Evolutionary conservation across 2,329 filamentous ascomycete genomes (phyloP), one percentile per base, ranked within the genome.

Genomic region (Monilinia laxa): DNA sequence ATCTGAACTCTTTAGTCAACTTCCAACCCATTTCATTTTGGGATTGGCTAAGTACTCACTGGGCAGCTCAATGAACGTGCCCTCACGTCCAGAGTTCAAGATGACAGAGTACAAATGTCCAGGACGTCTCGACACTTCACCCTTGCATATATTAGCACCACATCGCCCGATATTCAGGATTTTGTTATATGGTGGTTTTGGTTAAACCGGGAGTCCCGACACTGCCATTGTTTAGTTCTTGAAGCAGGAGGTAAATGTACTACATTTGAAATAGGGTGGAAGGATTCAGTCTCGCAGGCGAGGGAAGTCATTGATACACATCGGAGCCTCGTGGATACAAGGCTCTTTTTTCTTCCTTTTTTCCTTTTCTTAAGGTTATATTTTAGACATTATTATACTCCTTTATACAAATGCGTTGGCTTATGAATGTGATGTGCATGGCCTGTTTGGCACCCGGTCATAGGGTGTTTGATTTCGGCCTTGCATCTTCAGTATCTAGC

Each of bases 1-100:
- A 87, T 68, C 78, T 92, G 64, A 90, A 90, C 74, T 79, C 80
- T 2, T 72, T 80, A 3, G 78, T 82, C 16, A 74, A 80, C 49
- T 67, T 87, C 16, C 79, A 79, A 56, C 83, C 86, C 0, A 77
- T 81, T 66, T 77, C 73, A 2, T 86, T 89, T 71, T 78, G 79
- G 67, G 77, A 81, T 54, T 90, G 86, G 86, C 74, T 89, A 49
- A 75, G 78, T 65, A 73, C 75, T n/a, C 76, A 78, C 5, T 86
- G 84, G 83, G 76, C 35, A 11, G 18, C 40, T 56, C 9, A 25
- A 45, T 65, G 35, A 47, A 25, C 7, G 7, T 60, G 31, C 16
- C 18, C n/a, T 18, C 28, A 35, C 7, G 12, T 35, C n/a, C 16
- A n/a, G 45, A 9, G 12, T 20, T 10, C 11, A 42, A 42, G 40